Base-by-base conservation (phyloP, 148 eudicot species). In the Rhododendron molle region DNA sequence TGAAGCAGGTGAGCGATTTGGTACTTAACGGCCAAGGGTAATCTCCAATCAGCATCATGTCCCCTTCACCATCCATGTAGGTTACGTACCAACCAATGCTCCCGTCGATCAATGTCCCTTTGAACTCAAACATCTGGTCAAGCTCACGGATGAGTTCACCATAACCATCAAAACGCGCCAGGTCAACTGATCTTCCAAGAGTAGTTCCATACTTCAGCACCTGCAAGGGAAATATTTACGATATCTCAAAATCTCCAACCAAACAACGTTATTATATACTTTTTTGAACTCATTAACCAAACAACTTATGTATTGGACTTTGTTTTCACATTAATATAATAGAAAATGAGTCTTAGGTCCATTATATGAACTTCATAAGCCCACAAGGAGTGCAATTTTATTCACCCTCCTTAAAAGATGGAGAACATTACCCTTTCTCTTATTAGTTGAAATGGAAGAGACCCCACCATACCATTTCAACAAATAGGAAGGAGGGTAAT, bases 141-240 rank as follows among this genome's bases (percentile, higher is more conserved):
- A 80, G 87, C 83, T 85, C 80, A 47, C 49, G 13, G 49, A 85
- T 80, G 52, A 85, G 87, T 69, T 69, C 87, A 12, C 40, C 38
- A 7, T 85, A 85, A 15, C 87, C 67, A 50, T 47, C 26, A 69
- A 80, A 85, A 80, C 78, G 83, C 0, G 79, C 9, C 15, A 85
- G 80, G 67, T 85, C 83, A 23, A 85, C 79, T 14, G 87, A 80
- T 85, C 87, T 76, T 86, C 85, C 88, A 62, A 86, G 78, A 83
- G 82, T 52, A 86, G 76, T 83, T 62, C 83, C 88, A 77, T 86
- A 30, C 78, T 83, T 86, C 88, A 76, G 30, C 23, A 86, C 85
- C 88, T 86, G 67, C 34, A 83, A 23, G 38, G 38, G 32, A 56
- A 86, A n/a, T 67, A 16, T 34, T 44, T 32, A 26, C 67, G 21